Conservation (phyloP, 768 basidiomycete genomes). For the Tylopilus cervinicoccineus region DNA sequence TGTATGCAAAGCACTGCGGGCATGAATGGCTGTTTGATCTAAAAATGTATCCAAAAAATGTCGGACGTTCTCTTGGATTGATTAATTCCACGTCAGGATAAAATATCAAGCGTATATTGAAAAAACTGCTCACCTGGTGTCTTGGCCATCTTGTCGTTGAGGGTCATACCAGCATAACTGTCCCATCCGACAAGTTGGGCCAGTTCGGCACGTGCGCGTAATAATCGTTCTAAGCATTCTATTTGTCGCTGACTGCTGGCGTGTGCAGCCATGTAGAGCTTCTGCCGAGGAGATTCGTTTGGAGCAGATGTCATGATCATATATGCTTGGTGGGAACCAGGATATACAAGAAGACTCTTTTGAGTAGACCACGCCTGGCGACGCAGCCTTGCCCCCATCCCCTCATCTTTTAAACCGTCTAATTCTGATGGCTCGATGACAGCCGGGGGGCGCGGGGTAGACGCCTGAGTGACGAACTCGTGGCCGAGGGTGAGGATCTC, state of each 20-base stretch:
- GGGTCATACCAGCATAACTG: slow-evolving; percentile 82
- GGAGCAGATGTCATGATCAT: slow-evolving; percentile 92
- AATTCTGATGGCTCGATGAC: slow-evolving; percentile 66
- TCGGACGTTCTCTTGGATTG: slow-evolving; percentile 67
- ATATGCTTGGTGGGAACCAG: slow-evolving; percentile 85
- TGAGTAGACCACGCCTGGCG: slow-evolving; percentile 75
- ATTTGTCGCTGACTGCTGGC: slow-evolving; percentile 73
- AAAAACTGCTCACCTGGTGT: slow-evolving; percentile 62
- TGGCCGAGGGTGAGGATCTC: slow-evolving; percentile 86
- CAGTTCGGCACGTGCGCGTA: slow-evolving; percentile 75
- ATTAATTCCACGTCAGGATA: slow-evolving; percentile 1
- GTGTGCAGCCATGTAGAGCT: slow-evolving; percentile 81
- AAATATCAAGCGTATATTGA: background rate
- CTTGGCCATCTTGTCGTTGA: slow-evolving; percentile 97
- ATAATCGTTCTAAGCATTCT: slow-evolving; percentile 67
- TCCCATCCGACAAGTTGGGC: slow-evolving; percentile 80
- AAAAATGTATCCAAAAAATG: slow-evolving; percentile 82
- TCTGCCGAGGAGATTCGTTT: slow-evolving; percentile 73
- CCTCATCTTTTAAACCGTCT: slow-evolving; percentile 68
- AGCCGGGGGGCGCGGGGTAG: slow-evolving; percentile 60
- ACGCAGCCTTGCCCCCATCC: slow-evolving; percentile 69
- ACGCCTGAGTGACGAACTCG: slow-evolving; percentile 71
- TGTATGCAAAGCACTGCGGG: slow-evolving; percentile 65
- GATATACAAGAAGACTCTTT: slow-evolving; percentile 74
- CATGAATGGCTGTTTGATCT: slow-evolving; percentile 75